Percentiles rank a stretch among this genome's conserved stretches.
Evolutionary conservation across 441 rosid species (phyloP).

Genomic region (Flueggea neowawraea): DNA sequence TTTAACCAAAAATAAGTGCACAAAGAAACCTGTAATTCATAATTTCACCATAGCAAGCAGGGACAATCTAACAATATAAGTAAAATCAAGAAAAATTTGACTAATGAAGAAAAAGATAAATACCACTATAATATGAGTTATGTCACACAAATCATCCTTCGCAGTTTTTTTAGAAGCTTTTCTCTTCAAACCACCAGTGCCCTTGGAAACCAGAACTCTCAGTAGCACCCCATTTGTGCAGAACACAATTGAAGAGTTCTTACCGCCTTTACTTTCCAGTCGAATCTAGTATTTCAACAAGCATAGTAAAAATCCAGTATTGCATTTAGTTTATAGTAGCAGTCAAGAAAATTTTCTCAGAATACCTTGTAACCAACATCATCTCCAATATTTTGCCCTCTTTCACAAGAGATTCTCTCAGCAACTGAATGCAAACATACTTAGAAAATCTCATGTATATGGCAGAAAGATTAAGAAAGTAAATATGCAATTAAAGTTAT

Average conservation of each 20-base stretch:
- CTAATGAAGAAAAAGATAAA: neutral
- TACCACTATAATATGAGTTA: conserved; percentile 99
- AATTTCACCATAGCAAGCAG: neutral
- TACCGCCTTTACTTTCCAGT: conserved; percentile 89
- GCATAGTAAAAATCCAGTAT: neutral
- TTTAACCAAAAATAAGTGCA: too few relatives aligned
- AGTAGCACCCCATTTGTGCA: conserved; percentile 94
- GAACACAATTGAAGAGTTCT: conserved; percentile 84
- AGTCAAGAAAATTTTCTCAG: conserved; percentile 1
- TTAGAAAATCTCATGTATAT: conserved; percentile 11
- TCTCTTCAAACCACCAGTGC: conserved; percentile 30
- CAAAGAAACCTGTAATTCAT: too few relatives aligned
- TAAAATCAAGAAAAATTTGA: conserved; percentile 3
- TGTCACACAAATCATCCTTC: conserved; percentile 45
- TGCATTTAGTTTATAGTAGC: neutral
- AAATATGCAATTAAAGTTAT: conserved; percentile 5
- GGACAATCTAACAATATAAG: neutral
- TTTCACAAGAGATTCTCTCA: conserved; percentile 88
- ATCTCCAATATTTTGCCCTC: conserved; percentile 82
- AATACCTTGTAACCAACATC: conserved; percentile 92
- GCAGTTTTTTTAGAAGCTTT: conserved; percentile 23
- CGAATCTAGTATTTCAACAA: conserved; percentile 52
- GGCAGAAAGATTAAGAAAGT: conserved; percentile 3
- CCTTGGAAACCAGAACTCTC: conserved; percentile 73
- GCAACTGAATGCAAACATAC: conserved; percentile 55